Evolutionary conservation across 2,329 filamentous ascomycete genomes (phyloP).

Genomic region (Neophaeococcomyces aloes): DNA sequence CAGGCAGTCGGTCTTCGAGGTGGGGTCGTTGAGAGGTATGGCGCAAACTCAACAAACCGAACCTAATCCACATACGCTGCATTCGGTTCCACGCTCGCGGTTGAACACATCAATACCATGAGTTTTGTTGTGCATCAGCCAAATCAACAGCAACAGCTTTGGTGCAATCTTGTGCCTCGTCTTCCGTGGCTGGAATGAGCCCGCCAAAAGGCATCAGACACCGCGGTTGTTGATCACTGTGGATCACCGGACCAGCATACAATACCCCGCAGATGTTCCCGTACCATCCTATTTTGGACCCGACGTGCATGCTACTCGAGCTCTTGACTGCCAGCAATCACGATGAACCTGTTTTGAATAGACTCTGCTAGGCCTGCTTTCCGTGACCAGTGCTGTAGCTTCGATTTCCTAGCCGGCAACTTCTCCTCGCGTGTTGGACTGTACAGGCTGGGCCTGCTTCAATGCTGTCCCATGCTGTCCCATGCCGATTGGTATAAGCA

Average conservation of each 20-base stretch:
- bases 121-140: background rate
- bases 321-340: too few relatives aligned
- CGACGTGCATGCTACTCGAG: too few relatives aligned
- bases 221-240: too few relatives aligned
- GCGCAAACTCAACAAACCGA: slow-evolving; percentile 1
- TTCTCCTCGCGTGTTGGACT: background rate
- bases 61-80: slow-evolving; percentile 4
- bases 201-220: too few relatives aligned
- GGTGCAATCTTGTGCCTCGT: too few relatives aligned
- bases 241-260: too few relatives aligned
- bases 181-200: too few relatives aligned
- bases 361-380: background rate
- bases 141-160: too few relatives aligned
- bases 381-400: background rate
- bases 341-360: background rate
- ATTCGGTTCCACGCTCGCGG: too few relatives aligned
- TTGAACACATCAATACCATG: background rate
- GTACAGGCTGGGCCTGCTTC: slow-evolving; percentile 2
- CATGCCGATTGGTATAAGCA: slow-evolving; percentile 1
- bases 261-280: too few relatives aligned
- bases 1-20: background rate
- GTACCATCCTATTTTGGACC: too few relatives aligned
- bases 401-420: slow-evolving; percentile 4
- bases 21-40: slow-evolving; percentile 2
- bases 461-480: background rate